Percentiles rank a stretch among this genome's conserved stretches.
phyloP scores from a whole-genome alignment of 1,284 basidiomycete genomes.

The Irpex sp. region DNA sequence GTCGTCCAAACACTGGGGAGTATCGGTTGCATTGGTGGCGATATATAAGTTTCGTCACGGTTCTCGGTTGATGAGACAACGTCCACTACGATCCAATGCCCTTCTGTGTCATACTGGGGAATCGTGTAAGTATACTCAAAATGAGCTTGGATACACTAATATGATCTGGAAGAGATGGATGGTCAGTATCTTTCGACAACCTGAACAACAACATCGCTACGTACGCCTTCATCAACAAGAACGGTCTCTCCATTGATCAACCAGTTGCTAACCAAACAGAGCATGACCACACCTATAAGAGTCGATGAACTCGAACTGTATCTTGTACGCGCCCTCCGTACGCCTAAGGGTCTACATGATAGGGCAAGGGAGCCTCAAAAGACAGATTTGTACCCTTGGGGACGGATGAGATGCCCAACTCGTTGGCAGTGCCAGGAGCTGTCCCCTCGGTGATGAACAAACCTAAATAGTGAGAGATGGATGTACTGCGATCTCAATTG shows the following conservation, averaged over 20 bases:
- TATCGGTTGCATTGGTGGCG: too few species aligned
- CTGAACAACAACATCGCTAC: conserved; percentile 15
- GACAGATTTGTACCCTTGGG: neutral
- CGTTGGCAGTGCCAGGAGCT: conserved; percentile 28
- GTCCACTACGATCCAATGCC: too few species aligned
- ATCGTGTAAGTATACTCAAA: neutral
- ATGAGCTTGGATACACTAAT: neutral
- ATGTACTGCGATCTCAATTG: conserved; percentile 13
- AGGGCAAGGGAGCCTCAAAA: neutral
- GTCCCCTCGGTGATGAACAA: conserved; percentile 34
- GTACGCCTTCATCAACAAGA: conserved; percentile 46
- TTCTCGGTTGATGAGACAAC: too few species aligned
- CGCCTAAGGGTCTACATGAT: neutral
- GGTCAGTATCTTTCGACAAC: neutral
- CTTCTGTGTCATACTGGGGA: too few species aligned
- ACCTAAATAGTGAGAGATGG: conserved; percentile 12
- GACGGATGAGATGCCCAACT: conserved; percentile 28
- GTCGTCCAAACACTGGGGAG: too few species aligned
- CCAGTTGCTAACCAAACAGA: conserved; percentile 46
- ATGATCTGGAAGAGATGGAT: neutral
- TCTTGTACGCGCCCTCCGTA: neutral
- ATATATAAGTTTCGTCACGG: too few species aligned
- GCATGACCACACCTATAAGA: conserved; percentile 42
- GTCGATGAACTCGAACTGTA: conserved; percentile 26
- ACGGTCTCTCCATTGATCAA: conserved; percentile 50